Base-by-base conservation (phyloP, 208 protist genomes). In the Trypanosoma caninum region DNA sequence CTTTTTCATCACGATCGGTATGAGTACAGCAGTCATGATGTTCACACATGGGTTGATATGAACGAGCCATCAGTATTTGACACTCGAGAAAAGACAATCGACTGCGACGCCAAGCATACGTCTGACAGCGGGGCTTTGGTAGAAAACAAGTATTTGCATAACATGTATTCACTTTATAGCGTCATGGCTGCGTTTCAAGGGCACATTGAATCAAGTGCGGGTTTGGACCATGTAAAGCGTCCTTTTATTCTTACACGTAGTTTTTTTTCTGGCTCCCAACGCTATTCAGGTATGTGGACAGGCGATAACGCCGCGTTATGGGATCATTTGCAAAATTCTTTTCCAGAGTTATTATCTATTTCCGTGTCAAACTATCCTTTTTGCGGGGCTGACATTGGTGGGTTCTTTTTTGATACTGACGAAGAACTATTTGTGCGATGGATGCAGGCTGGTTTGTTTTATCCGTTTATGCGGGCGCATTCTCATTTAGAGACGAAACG, bases 11-110 rank as follows among this genome's bases (percentile, higher is more conserved):
- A 97, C 55, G 78, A 96, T 51, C 67, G 74, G 8, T 98, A 98
- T 65, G 59, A 78, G 9, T 95, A 84, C 11, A 91, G 89, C 6
- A 96, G 91, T 1, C 63, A 66, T 38, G 82, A 80, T 66, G 75
- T 99, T 22, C 96, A 98, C 81, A 97, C 91, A 13, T 99, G 98
- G 98, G 99, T 99, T 44, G 98, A 99, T 84, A 99, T 99, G 98
- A 99, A 99, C 70, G 90, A 98, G 78, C 98, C 98, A 3, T 98
- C 95, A 0, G 97, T 99, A 6, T 99, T 99, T 74, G 88, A 95
- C 56, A 94, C 87, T 2, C 87, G 86, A 23, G 94, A 97, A 45
- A 83, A 94, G 34, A 97, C 97, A 2, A 99, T 99, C 93, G 59
- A 76, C 40, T 95, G 97, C 66, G 84, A 97, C 42, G 84, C 78